These are phyloP conservation scores for Panicum virgatum DNA, from an alignment of 202 grass and related monocot genomes.

Conservation along the genomic window DNA sequence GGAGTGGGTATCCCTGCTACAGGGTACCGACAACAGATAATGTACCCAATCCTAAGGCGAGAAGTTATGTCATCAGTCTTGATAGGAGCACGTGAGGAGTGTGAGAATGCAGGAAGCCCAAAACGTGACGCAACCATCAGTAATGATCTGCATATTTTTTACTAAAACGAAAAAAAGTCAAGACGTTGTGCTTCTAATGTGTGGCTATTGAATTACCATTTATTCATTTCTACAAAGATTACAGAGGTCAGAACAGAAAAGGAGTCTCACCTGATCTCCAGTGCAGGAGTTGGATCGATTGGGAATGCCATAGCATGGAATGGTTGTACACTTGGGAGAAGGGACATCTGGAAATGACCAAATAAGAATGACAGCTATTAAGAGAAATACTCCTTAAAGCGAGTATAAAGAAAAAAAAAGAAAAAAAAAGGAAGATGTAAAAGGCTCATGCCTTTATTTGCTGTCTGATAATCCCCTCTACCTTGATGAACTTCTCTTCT, in stretches of 20 bases:
- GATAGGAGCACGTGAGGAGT: neutral
- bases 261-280: neutral
- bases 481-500: constrained; percentile 4
- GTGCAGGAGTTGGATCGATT: neutral
- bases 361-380: neutral
- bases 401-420: neutral
- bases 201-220: neutral
- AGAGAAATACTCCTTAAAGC: neutral
- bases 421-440: neutral
- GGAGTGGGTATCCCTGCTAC: too few species aligned
- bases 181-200: neutral
- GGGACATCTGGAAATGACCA: neutral
- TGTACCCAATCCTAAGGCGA: constrained; percentile 12
- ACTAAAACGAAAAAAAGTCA: neutral
- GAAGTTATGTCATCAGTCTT: neutral
- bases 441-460: constrained; percentile 22
- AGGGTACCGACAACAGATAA: too few species aligned
- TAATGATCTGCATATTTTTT: constrained; percentile 16
- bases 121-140: neutral
- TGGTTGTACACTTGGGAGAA: constrained; percentile 21
- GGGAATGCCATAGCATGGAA: constrained; percentile 12
- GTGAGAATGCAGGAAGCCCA: neutral
- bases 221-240: neutral
- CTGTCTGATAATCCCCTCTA: neutral
- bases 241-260: neutral